Conservation (phyloP, 768 basidiomycete genomes). For the Fomitopsis serialis region DNA sequence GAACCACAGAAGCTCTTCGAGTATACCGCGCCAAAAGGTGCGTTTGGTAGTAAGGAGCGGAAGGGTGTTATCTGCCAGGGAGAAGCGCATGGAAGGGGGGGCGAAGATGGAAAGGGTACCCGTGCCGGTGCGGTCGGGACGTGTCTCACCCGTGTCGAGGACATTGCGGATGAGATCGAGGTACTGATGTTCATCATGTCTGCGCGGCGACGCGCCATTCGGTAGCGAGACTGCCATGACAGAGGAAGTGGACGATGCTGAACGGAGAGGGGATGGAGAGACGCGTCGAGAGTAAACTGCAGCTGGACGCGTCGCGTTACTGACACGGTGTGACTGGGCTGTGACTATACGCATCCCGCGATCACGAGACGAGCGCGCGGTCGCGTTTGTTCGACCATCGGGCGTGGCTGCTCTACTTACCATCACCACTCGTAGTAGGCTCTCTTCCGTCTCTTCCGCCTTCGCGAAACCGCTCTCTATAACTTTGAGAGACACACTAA, state of each 20-base stretch:
- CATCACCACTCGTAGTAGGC: too few relatives aligned
- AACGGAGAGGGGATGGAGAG: neutral
- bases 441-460: too few relatives aligned
- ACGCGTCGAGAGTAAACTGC: neutral
- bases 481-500: too few relatives aligned
- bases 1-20: slow-evolving; percentile 96
- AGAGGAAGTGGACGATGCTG: neutral
- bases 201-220: neutral
- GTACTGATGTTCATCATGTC: slow-evolving; percentile 88
- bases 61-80: slow-evolving; percentile 65
- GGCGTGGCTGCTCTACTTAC: too few relatives aligned
- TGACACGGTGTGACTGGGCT: neutral
- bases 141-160: slow-evolving; percentile 66
- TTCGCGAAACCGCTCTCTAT: too few relatives aligned
- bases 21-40: slow-evolving; percentile 86
- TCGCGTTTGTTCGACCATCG: too few relatives aligned
- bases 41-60: slow-evolving; percentile 95
- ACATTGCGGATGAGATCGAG: slow-evolving; percentile 75
- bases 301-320: neutral
- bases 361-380: too few relatives aligned
- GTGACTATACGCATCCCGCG: too few relatives aligned
- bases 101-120: slow-evolving; percentile 92
- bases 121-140: slow-evolving; percentile 92
- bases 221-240: neutral
- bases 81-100: slow-evolving; percentile 86